These are phyloP conservation scores for Platanus orientalis DNA, from an alignment of 164 flowering plant genomes.

Conservation along the genomic window DNA sequence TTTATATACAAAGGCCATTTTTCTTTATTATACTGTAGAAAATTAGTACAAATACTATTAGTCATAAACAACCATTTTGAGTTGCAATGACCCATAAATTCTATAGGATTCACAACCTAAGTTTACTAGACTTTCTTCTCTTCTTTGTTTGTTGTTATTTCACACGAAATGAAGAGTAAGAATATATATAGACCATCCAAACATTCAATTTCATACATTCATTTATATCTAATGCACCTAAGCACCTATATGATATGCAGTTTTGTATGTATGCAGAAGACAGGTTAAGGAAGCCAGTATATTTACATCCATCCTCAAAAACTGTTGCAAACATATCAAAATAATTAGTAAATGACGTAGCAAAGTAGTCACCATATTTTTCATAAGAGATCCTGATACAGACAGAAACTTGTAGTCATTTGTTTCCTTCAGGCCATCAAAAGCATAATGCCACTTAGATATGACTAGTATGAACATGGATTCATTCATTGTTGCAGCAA, in stretches of 20 bases:
- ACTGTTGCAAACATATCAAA: not conserved
- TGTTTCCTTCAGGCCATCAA: constrained; percentile 84
- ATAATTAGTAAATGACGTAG: constrained; percentile 3
- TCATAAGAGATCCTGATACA: constrained; percentile 78
- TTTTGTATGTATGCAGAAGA: not conserved
- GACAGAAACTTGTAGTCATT: constrained; percentile 71
- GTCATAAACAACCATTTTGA: too few relatives aligned
- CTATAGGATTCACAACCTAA: not conserved
- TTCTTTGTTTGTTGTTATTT: not conserved
- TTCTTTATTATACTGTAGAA: too few relatives aligned
- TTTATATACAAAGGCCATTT: too few relatives aligned
- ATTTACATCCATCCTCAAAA: not conserved
- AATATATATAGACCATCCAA: constrained; percentile 2
- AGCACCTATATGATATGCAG: not conserved
- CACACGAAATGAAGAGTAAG: not conserved
- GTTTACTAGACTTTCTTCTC: not conserved
- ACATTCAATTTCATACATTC: not conserved
- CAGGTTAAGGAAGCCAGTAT: not conserved
- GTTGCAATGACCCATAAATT: too few relatives aligned
- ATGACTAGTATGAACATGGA: constrained; percentile 73
- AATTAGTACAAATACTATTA: too few relatives aligned
- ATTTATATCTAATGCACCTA: not conserved
- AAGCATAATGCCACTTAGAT: constrained; percentile 77
- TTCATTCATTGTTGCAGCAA: constrained; percentile 85
- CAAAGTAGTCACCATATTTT: constrained; percentile 59